Percentiles rank a stretch among this genome's conserved stretches.
These are phyloP conservation scores for Kodamaea kaohsiungensis DNA, from an alignment of 805 yeast species.

Conservation along the genomic window DNA sequence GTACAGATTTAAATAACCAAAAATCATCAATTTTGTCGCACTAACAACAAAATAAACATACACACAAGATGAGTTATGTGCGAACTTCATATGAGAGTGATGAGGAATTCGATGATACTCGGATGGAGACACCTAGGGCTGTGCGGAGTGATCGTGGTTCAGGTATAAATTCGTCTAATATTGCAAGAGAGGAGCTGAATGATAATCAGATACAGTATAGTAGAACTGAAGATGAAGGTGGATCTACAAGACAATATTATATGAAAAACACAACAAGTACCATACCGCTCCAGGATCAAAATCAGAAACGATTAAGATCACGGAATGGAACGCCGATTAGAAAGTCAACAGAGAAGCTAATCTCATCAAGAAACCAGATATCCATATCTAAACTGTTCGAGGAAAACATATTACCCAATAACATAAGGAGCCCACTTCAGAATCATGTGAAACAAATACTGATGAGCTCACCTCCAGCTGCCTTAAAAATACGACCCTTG, in stretches of 20 bases:
- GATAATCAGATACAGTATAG: background rate
- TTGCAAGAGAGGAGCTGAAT: constrained; percentile 3
- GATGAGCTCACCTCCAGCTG: constrained; percentile 23
- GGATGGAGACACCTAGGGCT: constrained; percentile 26
- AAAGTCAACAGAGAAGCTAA: constrained; percentile 10
- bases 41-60: background rate
- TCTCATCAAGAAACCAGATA: constrained; percentile 2
- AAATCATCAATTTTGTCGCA: background rate
- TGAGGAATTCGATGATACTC: constrained; percentile 33
- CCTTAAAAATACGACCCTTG: constrained; percentile 19
- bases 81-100: constrained; percentile 16
- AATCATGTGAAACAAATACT: background rate
- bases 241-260: background rate
- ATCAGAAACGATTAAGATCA: constrained; percentile 9
- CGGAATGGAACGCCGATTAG: constrained; percentile 23
- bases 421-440: background rate
- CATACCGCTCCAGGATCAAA: constrained; percentile 15
- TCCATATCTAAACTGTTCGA: background rate
- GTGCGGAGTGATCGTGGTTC: constrained; percentile 7
- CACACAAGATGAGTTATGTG: constrained; percentile 1
- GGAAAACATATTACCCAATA: background rate
- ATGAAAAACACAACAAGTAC: constrained; percentile 12
- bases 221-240: background rate
- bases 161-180: background rate
- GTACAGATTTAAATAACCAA: background rate